These are phyloP conservation scores for Pterocarpus macrocarpus DNA, from an alignment of 306 rosid genomes.

Conservation along the genomic window DNA sequence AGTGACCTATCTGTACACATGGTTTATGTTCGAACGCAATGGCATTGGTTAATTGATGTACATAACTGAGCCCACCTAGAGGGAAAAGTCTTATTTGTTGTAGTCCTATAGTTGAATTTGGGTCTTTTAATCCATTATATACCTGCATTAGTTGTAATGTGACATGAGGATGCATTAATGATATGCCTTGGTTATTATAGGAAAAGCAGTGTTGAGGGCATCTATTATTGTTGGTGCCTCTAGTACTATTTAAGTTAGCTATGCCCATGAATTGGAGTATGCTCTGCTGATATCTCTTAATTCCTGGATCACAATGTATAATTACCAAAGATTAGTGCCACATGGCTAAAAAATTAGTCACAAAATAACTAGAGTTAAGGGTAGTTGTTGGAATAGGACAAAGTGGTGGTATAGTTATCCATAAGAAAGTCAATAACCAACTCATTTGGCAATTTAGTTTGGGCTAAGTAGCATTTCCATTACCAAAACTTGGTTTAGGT, in stretches of 20 bases:
- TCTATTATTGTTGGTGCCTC: not conserved
- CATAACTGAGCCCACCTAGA: too few relatives aligned
- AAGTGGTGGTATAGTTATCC: not conserved
- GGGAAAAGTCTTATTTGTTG: too few relatives aligned
- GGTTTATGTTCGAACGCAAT: too few relatives aligned
- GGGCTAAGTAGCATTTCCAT: not conserved
- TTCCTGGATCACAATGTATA: conserved; percentile 22
- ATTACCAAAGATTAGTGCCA: conserved; percentile 4
- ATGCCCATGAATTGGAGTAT: not conserved
- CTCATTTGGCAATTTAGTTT: not conserved
- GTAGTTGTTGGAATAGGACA: conserved; percentile 18
- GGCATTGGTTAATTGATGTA: too few relatives aligned
- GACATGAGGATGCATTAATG: conserved; percentile 1
- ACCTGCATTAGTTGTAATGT: not conserved
- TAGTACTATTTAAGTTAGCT: conserved; percentile 5
- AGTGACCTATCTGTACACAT: too few relatives aligned
- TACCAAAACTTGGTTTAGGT: conserved; percentile 1
- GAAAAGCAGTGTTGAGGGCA: not conserved
- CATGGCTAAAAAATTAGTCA: not conserved
- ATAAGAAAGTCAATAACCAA: not conserved
- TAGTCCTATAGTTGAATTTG: not conserved
- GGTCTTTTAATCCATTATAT: conserved; percentile 6
- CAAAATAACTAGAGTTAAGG: not conserved
- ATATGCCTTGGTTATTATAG: conserved; percentile 11
- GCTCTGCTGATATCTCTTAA: conserved; percentile 9